Evolutionary conservation across 345 rosid species (phyloP), one percentile per base, ranked within the genome.

Genomic region (Citrus trifoliata): DNA sequence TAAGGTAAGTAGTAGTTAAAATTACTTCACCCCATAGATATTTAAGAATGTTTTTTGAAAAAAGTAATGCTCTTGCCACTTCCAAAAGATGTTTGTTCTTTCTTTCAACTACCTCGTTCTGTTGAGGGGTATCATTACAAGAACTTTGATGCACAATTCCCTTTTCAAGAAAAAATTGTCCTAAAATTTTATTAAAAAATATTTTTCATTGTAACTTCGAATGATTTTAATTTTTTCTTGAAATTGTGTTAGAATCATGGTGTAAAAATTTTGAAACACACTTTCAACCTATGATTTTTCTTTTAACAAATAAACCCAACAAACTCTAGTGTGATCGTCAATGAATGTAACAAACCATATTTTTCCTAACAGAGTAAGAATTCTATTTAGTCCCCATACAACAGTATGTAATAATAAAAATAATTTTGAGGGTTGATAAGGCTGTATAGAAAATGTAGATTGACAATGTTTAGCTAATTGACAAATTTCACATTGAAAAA

Each of bases 1-100:
- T 67, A 67, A 67, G 10, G 16, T 67, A 19, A 14, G 27, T 67
- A 16, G 48, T 0, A 16, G 40, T 33, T 5, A 32, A 22, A 33
- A 67, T 21, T 16, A 0, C 51, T 67, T 67, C 28, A 7, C 27
- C 71, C 51, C 16, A 67, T 16, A 33, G 13, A 67, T 32, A 7
- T 16, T 9, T 67, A 6, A 1, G 16, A 21, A 67, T 0, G 0
- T 8, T 67, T 8, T 7, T 37, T 67, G 2, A 32, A 7, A 10
- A 67, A 32, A 22, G 7, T 18, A 67, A 9, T 0, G 2, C 6
- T 0, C 1, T 1, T 12, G 22, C 35, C 1, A 28, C 38, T 32
- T 27, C 21, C 0, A 64, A 3, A 16, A 64, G 1, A 64, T 64
- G 38, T 28, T 27, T 3, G 14, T 64, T 28, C 68, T 64, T 64